Evolutionary conservation across 2,329 filamentous ascomycete genomes (phyloP), one percentile per base, ranked within the genome.

Genomic region (Calonectria ilicicola): DNA sequence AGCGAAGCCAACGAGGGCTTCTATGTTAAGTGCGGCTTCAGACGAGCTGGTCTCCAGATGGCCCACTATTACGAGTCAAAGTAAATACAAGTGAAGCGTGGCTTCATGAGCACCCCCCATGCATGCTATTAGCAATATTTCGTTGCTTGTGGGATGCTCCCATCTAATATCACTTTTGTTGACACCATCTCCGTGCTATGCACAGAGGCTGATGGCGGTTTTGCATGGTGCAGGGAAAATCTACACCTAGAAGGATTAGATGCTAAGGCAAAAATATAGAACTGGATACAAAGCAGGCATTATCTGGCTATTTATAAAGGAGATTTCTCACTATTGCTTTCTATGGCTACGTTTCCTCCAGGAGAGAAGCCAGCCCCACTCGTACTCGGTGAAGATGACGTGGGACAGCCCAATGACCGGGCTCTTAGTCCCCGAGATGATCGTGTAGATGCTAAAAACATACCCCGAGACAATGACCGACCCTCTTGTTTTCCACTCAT

Each of bases 11-110:
- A 98, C 83, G 95, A 98, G 85, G 96, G 96, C 26, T 98, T 99
- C 88, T 99, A 99, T 84, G 90, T 98, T 84, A 98, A 98, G 89
- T 98, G 97, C 85, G 96, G 96, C 71, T 98, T 98, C 85, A 93
- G 95, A 85, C 89, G 95, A 74, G 96, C 95, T 32, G 97, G 97
- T 19, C 86, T 98, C 69, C 95, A 99, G 86, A 98, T 99, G 97
- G 95, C 96, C 51, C 95, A 98, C 87, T 98, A 98, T 86, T 97
- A 97, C 83, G 95, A 93, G 72, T 89, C 89, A 82, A 60, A 86
- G 84, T 83, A 89, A 89, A 81, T 75, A 80, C 21, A 78, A 80
- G 76, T 82, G 63, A 72, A 78, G 75, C 65, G 66, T 77, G 72
- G 53, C 38, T 72, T 51, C 32, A 65, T 47, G 38, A 68, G 53